A percentile compares a stretch with the other conserved stretches of the same genome.
Conservation (phyloP, 345 rosid species). For the Carallia pectinifolia region DNA sequence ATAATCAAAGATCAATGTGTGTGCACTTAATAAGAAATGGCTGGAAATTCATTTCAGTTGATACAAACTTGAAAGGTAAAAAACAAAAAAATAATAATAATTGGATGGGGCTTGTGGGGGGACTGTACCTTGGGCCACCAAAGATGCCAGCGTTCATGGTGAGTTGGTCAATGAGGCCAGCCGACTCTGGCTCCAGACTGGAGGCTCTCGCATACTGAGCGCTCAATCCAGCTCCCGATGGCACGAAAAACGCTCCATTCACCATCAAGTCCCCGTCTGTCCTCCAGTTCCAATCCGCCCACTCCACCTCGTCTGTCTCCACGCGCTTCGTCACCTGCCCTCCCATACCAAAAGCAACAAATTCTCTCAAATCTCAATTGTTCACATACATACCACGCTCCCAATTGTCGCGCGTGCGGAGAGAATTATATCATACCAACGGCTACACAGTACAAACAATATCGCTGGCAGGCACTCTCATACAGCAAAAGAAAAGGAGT, state of each 20-base stretch:
- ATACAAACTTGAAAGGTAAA: neutral
- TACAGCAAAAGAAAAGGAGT: too few species aligned
- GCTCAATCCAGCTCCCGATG: slow-evolving; percentile 74
- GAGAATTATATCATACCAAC: too few species aligned
- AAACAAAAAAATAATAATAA: neutral
- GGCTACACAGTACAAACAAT: too few species aligned
- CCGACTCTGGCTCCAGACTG: slow-evolving; percentile 77
- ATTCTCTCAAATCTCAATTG: too few species aligned
- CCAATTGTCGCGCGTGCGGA: neutral
- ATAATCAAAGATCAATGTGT: too few species aligned
- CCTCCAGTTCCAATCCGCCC: slow-evolving; percentile 94
- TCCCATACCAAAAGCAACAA: too few species aligned
- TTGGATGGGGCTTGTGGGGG: neutral
- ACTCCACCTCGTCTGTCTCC: slow-evolving; percentile 59
- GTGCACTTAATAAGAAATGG: neutral
- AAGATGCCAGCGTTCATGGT: slow-evolving; percentile 78
- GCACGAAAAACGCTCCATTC: slow-evolving; percentile 93
- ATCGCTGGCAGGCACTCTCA: slow-evolving; percentile 16
- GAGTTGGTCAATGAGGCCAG: slow-evolving; percentile 51
- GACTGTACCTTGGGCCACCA: slow-evolving; percentile 66
- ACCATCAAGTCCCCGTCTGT: slow-evolving; percentile 85
- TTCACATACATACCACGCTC: neutral
- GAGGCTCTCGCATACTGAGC: slow-evolving; percentile 65
- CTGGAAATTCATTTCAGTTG: slow-evolving; percentile 10
- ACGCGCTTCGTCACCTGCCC: slow-evolving; percentile 92